Base-by-base conservation (phyloP, 2,329 filamentous ascomycete species). In the Piedraia hortae region DNA sequence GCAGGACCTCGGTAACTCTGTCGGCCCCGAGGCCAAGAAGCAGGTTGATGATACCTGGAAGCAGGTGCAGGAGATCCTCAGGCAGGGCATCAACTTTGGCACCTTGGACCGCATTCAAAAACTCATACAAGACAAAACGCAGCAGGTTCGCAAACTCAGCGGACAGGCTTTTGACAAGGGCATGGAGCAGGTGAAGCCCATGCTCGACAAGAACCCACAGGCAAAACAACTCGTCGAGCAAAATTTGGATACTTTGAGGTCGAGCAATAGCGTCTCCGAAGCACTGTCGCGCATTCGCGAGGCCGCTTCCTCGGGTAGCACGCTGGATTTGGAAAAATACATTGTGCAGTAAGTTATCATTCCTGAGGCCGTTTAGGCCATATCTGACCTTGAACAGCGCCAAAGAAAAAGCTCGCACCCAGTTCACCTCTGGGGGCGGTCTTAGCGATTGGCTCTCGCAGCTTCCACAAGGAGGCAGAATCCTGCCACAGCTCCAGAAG, bases 11-110 rank as follows among this genome's bases (percentile, higher is more conserved):
- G 63, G 63, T 12, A 59, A 74, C 8, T 51, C 62, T 27, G 69
- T 70, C 34, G 72, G 72, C 0, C 71, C 70, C 0, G 66, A 77
- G 37, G 70, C 67, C 0, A 73, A 75, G 56, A 66, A 75, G 53
- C 57, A 73, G 42, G 58, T 71, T 4, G 65, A 77, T 24, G 53
- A 68, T 43, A 72, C 69, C 1, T 75, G 67, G 59, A 41, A 54
- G 13, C 56, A 77, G 40, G 48, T 73, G 31, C 54, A 54, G 32
- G 60, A 70, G 17, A 54, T 75, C 21, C 38, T 71, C 24, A 56
- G 61, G 20, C 53, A 54, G 8, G 70, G 70, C 2, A 37, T 73
- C 23, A 62, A 52, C 21, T 48, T 51, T 0, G 49, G 59, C 23
- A 63, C 62, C 34, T 53, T 52, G 6, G 37, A 40, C 23, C 54